Percentiles rank a stretch among this genome's conserved stretches.
Conservation (phyloP, 805 yeast species). For the Candida loeiensis region DNA sequence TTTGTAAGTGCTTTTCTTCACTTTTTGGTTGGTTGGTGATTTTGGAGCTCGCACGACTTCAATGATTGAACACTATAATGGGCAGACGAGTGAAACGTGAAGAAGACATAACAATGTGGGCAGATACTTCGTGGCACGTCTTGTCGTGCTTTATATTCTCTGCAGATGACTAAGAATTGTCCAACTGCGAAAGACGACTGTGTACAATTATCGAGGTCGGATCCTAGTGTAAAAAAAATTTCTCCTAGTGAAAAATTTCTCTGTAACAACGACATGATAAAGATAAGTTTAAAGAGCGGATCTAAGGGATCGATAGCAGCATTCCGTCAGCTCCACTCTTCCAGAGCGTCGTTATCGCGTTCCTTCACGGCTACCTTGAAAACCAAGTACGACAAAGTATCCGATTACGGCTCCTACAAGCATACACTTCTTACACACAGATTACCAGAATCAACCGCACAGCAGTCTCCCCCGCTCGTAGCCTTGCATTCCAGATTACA, state of each 20-base stretch:
- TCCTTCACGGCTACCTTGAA: slow-evolving; percentile 18
- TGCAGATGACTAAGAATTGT: too few relatives aligned
- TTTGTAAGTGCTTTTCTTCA: slow-evolving; percentile 1
- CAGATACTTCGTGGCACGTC: too few relatives aligned
- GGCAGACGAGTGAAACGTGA: too few relatives aligned
- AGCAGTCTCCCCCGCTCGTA: slow-evolving; percentile 65
- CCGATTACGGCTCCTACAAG: slow-evolving; percentile 40
- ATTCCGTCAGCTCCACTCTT: slow-evolving; percentile 4
- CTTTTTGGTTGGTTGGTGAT: slow-evolving; percentile 9
- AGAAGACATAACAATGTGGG: too few relatives aligned
- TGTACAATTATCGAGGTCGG: background rate
- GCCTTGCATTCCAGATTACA: slow-evolving; percentile 76
- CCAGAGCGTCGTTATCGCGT: slow-evolving; percentile 1
- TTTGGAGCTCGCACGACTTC: slow-evolving; percentile 8
- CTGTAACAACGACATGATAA: slow-evolving; percentile 5
- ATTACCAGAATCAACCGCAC: slow-evolving; percentile 45
- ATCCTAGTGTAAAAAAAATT: slow-evolving; percentile 4
- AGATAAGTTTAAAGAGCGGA: slow-evolving; percentile 6
- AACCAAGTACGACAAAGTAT: slow-evolving; percentile 29
- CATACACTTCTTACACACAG: slow-evolving; percentile 42
- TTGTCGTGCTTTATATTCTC: too few relatives aligned
- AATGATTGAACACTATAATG: too few relatives aligned
- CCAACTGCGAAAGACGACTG: too few relatives aligned
- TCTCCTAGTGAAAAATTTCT: slow-evolving; percentile 6
- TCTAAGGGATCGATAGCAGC: background rate